Conservation (phyloP, 2,329 filamentous ascomycete species). For the Colletotrichum kahawae region DNA sequence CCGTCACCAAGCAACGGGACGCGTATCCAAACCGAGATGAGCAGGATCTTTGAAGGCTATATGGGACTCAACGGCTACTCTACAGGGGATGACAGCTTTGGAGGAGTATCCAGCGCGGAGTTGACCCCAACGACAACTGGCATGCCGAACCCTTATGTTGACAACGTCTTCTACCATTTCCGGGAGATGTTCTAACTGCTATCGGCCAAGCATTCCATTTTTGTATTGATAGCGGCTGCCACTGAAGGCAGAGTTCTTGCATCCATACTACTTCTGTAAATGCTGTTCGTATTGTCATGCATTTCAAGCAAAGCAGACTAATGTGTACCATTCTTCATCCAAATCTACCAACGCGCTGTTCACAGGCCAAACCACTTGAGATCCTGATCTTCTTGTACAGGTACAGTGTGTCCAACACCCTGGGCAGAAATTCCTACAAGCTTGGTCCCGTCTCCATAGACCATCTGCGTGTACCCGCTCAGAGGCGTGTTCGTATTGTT, state of each 20-base stretch:
- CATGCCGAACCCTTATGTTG: slow-evolving; percentile 23
- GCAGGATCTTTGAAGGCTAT: slow-evolving; percentile 47
- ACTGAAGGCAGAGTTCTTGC: neutral
- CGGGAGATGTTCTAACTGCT: slow-evolving; percentile 39
- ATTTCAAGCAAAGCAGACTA: neutral
- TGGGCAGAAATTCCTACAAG: slow-evolving; percentile 33
- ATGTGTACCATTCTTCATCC: neutral
- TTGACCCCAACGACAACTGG: slow-evolving; percentile 19
- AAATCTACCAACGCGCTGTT: neutral
- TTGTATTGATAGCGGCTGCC: neutral
- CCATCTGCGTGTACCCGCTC: slow-evolving; percentile 33
- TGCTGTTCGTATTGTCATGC: neutral
- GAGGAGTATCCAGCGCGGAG: slow-evolving; percentile 27
- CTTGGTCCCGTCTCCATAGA: slow-evolving; percentile 37
- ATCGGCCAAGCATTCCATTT: neutral
- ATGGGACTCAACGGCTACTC: slow-evolving; percentile 39
- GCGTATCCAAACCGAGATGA: slow-evolving; percentile 60
- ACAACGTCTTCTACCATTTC: slow-evolving; percentile 41
- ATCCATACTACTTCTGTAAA: neutral
- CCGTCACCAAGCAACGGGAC: slow-evolving; percentile 44
- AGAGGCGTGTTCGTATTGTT: slow-evolving; percentile 31
- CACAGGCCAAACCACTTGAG: slow-evolving; percentile 25
- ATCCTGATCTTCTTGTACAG: slow-evolving; percentile 25
- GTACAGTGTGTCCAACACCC: slow-evolving; percentile 35
- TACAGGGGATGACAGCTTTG: slow-evolving; percentile 28